Base-by-base conservation (phyloP, 306 rosid genomes). In the Adenanthera pavonina region DNA sequence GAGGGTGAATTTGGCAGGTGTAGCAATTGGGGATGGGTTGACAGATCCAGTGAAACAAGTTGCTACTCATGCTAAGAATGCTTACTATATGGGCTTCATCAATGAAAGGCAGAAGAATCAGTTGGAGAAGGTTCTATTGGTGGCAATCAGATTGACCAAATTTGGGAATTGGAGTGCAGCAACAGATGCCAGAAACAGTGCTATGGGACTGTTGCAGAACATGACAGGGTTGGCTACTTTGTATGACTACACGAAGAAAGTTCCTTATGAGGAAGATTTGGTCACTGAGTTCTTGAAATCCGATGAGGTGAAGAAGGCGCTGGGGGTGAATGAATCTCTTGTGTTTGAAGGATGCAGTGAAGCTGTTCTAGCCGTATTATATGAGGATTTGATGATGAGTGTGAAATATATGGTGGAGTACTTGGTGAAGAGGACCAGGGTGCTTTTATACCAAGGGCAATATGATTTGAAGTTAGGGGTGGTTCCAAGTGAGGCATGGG, bases 301-400 rank as follows among this genome's bases (percentile, higher is more conserved):
- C 11, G 36, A 56, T 17, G 90, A 81, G 41, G 86, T 72, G 49
- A 89, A 78, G 83, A 84, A 33, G 46, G 88, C 81, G 1, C 41
- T 90, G 59, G 89, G 89, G 46, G 92, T 70, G n/a, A 87, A 86
- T 3, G 87, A 80, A 40, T 76, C 81, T 0, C 3, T 67, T 2
- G 85, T 67, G 9, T 62, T 34, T 54, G 82, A 88, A 52, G 51
- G 7, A 10, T 92, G 97, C 44, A 90, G 90, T 49, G 87, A 70
- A 10, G 1, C 85, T 6, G 93, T 92, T 13, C 79, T 76, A 6
- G 79, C 53, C 13, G 47, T 66, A 6, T 74, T 92, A 46, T 51
- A 62, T 14, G 89, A 72, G 3, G 94, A 90, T 69, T 87, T 86
- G 77, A 90, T 90, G 97, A 92, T 89, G 80, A 92, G 94, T 79